Conservation (phyloP, 2,329 filamentous ascomycete species). For the Diaporthe caulivora region DNA sequence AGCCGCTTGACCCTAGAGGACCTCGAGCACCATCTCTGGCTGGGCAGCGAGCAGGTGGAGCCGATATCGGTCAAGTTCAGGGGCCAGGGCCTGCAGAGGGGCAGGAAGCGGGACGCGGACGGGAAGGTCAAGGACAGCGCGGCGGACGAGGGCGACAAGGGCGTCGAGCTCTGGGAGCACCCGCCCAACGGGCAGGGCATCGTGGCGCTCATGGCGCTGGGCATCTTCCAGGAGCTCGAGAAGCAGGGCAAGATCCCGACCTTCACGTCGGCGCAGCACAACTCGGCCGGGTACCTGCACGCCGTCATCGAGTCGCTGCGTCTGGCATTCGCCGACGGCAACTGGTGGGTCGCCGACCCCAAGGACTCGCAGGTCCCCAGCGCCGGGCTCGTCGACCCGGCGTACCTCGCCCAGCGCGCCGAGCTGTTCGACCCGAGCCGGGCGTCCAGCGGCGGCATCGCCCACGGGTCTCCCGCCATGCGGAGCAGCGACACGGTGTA, state of each 20-base stretch:
- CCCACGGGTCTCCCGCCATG: conserved; percentile 84
- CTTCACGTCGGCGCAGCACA: conserved; percentile 81
- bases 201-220: conserved; percentile 92
- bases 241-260: conserved; percentile 78
- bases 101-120: conserved; percentile 44
- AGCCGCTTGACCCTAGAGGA: conserved; percentile 85
- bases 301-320: conserved; percentile 88
- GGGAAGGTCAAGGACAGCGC: conserved; percentile 54
- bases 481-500: conserved; percentile 94
- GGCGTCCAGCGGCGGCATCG: conserved; percentile 73
- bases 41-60: conserved; percentile 81
- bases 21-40: conserved; percentile 77
- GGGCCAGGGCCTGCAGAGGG: conserved; percentile 65
- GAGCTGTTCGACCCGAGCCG: conserved; percentile 68
- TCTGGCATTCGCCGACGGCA: conserved; percentile 89
- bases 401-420: conserved; percentile 80
- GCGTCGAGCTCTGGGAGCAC: conserved; percentile 93
- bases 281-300: conserved; percentile 84
- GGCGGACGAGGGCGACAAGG: conserved; percentile 53
- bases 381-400: conserved; percentile 74
- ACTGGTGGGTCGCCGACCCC: conserved; percentile 92
- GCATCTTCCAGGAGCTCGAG: conserved; percentile 90
- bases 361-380: conserved; percentile 78
- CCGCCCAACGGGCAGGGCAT: conserved; percentile 97
- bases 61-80: conserved; percentile 86